These are phyloP conservation scores for Schizosaccharomyces versatilis DNA, from an alignment of 1,139 yeast species.

Conservation along the genomic window DNA sequence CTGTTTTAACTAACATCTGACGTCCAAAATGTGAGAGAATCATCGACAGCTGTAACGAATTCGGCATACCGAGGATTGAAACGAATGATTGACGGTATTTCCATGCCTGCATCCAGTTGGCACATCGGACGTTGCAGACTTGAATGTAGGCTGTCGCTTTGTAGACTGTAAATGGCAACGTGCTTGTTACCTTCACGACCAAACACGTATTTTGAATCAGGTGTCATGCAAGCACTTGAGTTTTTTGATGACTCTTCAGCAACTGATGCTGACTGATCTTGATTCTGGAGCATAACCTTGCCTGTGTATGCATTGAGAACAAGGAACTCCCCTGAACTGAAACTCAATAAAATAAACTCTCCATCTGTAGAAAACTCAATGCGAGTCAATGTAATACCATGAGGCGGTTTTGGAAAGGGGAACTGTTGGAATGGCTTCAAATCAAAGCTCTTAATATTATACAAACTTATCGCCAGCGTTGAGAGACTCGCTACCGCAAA, in stretches of 20 bases:
- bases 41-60: slow-evolving; percentile 2
- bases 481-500: slow-evolving; percentile 45
- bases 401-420: slow-evolving; percentile 16
- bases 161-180: not conserved
- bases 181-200: not conserved
- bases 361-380: slow-evolving; percentile 73
- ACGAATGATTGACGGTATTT: slow-evolving; percentile 17
- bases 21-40: too few species aligned
- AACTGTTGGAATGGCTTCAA: slow-evolving; percentile 31
- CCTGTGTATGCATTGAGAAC: slow-evolving; percentile 58
- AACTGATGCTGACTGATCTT: not conserved
- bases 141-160: not conserved
- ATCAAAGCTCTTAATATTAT: slow-evolving; percentile 37
- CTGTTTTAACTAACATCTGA: too few species aligned
- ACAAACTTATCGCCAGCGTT: slow-evolving; percentile 31
- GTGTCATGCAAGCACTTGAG: not conserved
- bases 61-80: slow-evolving; percentile 22
- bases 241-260: not conserved
- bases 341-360: slow-evolving; percentile 40
- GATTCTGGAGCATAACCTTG: not conserved
- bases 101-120: not conserved
- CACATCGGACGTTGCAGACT: not conserved
- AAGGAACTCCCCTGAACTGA: slow-evolving; percentile 32
- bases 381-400: slow-evolving; percentile 29
- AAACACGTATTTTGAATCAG: slow-evolving; percentile 4